Conservation (phyloP, 2,329 filamentous ascomycete species). For the Scedosporium boydii region DNA sequence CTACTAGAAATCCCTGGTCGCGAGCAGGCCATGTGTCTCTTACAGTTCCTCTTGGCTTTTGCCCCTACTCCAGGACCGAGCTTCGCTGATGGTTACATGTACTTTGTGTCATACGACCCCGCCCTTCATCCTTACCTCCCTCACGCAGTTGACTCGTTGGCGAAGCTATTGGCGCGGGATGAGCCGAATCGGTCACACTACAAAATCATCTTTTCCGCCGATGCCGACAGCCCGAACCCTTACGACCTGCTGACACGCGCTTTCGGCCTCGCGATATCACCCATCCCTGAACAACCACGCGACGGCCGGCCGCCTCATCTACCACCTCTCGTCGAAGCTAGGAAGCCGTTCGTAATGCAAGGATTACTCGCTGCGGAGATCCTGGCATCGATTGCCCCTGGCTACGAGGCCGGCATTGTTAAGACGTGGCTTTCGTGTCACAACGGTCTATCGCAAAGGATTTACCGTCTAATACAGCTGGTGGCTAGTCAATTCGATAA, state of each 20-base stretch:
- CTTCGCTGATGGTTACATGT: constrained; percentile 45
- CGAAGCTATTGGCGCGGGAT: constrained; percentile 84
- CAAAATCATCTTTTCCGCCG: constrained; percentile 68
- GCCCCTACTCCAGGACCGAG: constrained; percentile 68
- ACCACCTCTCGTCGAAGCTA: constrained; percentile 63
- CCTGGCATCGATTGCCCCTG: constrained; percentile 63
- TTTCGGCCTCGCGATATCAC: constrained; percentile 78
- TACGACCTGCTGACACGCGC: constrained; percentile 77
- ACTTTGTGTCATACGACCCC: constrained; percentile 76
- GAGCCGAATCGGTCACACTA: constrained; percentile 86
- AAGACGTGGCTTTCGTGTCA: constrained; percentile 73
- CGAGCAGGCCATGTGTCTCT: constrained; percentile 76
- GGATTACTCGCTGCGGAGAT: constrained; percentile 87
- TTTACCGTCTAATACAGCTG: constrained; percentile 66
- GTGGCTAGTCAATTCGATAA: constrained; percentile 56
- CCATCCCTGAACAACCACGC: constrained; percentile 59
- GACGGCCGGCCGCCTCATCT: constrained; percentile 49
- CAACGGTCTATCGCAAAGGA: constrained; percentile 73
- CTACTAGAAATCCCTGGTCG: constrained; percentile 72
- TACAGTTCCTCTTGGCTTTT: constrained; percentile 87
- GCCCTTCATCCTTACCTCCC: constrained; percentile 78
- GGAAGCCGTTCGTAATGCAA: constrained; percentile 87
- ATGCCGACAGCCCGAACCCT: constrained; percentile 52
- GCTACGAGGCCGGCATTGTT: constrained; percentile 62
- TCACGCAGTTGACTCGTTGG: constrained; percentile 78